phyloP scores from a whole-genome alignment of 2,329 filamentous ascomycete genomes.

The Nannizziopsis barbatae region DNA sequence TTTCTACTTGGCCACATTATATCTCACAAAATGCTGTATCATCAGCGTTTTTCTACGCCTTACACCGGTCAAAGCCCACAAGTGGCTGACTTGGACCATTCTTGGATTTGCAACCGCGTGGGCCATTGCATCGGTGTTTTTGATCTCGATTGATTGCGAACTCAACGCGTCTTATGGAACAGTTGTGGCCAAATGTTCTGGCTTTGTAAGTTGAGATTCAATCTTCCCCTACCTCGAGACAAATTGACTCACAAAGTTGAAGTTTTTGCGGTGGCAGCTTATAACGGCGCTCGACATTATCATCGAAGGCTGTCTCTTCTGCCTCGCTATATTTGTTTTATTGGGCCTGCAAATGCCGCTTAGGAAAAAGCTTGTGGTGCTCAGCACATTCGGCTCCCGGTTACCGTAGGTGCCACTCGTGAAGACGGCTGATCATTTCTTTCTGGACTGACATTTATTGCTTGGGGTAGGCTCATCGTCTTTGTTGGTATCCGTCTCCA shows the following conservation, averaged over 20 bases:
- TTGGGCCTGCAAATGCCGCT: conserved; percentile 25
- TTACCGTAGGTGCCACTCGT: conserved; percentile 25
- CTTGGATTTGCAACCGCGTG: conserved; percentile 30
- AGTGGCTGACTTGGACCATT: conserved; percentile 26
- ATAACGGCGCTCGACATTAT: conserved; percentile 28
- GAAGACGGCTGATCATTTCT: neutral
- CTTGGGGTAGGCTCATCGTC: conserved; percentile 24
- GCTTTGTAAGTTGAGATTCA: conserved; percentile 2
- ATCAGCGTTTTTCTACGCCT: conserved; percentile 38
- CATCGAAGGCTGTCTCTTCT: conserved; percentile 26
- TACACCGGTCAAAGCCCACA: conserved; percentile 35
- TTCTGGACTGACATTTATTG: neutral
- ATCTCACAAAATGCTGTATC: conserved; percentile 36
- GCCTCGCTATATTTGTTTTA: conserved; percentile 23
- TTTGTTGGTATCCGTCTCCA: conserved; percentile 29
- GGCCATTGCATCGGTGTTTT: conserved; percentile 31
- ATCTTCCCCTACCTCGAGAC: neutral
- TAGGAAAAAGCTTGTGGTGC: conserved; percentile 24
- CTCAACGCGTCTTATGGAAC: conserved; percentile 14
- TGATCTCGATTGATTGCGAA: conserved; percentile 34
- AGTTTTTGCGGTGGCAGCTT: conserved; percentile 28
- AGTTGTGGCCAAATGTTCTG: conserved; percentile 18
- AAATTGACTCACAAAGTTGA: neutral
- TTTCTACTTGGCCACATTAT: conserved; percentile 35
- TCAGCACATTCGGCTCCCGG: conserved; percentile 27